Base-by-base conservation (phyloP, 2,329 filamentous ascomycete genomes). In the Fusarium nanum region DNA sequence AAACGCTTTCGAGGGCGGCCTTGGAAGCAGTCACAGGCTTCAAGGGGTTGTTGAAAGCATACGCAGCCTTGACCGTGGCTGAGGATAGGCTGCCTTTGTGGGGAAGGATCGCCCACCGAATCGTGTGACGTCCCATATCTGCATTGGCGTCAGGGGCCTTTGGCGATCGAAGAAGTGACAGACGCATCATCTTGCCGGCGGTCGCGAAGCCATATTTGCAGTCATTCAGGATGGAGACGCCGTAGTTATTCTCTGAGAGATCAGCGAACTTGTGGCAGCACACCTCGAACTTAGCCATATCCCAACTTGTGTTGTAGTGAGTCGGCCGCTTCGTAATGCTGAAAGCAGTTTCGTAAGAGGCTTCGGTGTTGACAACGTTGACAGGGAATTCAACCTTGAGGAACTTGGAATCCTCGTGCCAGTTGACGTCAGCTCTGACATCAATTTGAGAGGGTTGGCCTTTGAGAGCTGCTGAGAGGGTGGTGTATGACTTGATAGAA, bases 361-460 rank as follows among this genome's bases (percentile, higher is more conserved):
- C 96, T 81, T 98, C 94, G 0, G 92, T 97, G 81, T 95, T 98
- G 73, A 90, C 88, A 68, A 98, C 87, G 75, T 97, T 91, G 68
- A 98, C 94, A 0, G 96, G 95, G 82, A 99, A 99, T 79, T 99
- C 96, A 53, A 98, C 95, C 85, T 99, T 99, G 77, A 99, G 87
- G 85, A 98, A 98, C 78, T 96, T 97, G 91, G 96, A 98, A 14
- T 89, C 93, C 80, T 99, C 96, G 73, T 91, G 92, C 96, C 96
- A 99, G 77, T 98, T 93, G n/a, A 98, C 93, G 72, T 97, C 93
- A 53, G 91, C 92, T 42, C 89, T 87, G 68, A 95, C 90, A 70
- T 97, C 92, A 18, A 98, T 87, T 70, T 89, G 90, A 0, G 91
- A 91, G 13, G 75, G 70, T 45, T 81, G 75, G 41, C 88, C 88